Evolutionary conservation across 495 filamentous ascomycete genomes (phyloP).

Genomic region (Lasiosphaeria hispida): DNA sequence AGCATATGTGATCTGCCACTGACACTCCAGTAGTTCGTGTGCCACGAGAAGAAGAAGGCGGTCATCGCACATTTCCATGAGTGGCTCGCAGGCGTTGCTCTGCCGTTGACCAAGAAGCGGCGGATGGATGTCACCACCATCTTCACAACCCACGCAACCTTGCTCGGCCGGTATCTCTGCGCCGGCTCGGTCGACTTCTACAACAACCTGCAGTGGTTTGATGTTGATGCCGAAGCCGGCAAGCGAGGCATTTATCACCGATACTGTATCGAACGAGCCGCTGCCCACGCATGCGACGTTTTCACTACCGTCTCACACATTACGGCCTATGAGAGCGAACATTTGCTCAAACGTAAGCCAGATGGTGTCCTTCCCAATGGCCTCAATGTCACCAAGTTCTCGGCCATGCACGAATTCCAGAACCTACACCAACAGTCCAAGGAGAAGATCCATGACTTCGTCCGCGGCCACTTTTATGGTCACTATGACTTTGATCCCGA

Average conservation of each 20-base stretch:
- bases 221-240: constrained; percentile 93
- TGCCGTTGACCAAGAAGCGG: constrained; percentile 87
- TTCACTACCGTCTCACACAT: constrained; percentile 99
- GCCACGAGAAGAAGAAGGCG: constrained; percentile 82
- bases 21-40: constrained; percentile 69
- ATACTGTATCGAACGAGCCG: constrained; percentile 95
- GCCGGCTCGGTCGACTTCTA: constrained; percentile 98
- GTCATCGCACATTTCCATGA: constrained; percentile 99
- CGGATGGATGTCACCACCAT: constrained; percentile 97
- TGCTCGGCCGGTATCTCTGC: constrained; percentile 93
- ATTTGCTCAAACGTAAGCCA: constrained; percentile 94
- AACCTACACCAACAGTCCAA: constrained; percentile 95
- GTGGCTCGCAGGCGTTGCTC: constrained; percentile 95
- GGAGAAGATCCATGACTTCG: constrained; percentile 97
- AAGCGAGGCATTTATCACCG: constrained; percentile 98
- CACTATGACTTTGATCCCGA: constrained; percentile 96
- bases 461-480: constrained; percentile 96
- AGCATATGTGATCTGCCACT: constrained; percentile 2
- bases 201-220: constrained; percentile 97
- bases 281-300: constrained; percentile 87
- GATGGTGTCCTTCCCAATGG: constrained; percentile 96
- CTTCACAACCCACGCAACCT: constrained; percentile 95
- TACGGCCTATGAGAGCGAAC: constrained; percentile 96
- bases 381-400: constrained; percentile 97
- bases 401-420: constrained; percentile 98